Percentiles rank a stretch among this genome's conserved stretches.
Evolutionary conservation across 1,139 yeast genomes (phyloP).

Genomic region (Hyphopichia pseudoburtonii): DNA sequence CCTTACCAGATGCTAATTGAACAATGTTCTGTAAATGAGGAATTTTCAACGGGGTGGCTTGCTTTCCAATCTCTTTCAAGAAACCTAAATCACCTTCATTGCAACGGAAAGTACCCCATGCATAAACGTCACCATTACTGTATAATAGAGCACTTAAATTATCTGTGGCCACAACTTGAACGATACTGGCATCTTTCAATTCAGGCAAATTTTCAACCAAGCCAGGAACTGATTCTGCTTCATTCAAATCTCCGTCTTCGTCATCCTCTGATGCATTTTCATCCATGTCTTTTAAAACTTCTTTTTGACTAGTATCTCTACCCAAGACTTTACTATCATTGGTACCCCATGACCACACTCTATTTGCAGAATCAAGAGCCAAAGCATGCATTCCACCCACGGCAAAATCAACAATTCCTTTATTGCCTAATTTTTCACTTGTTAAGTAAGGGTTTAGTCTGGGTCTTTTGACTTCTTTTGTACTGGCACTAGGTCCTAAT

Average conservation of each 20-base stretch:
- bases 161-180: conserved; percentile 91
- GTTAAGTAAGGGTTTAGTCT: conserved; percentile 78
- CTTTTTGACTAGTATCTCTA: conserved; percentile 72
- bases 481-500: conserved; percentile 82
- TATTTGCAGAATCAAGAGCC: conserved; percentile 72
- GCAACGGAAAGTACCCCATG: conserved; percentile 97
- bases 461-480: conserved; percentile 93
- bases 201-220: conserved; percentile 68
- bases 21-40: conserved; percentile 66
- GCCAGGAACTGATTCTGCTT: conserved; percentile 84
- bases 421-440: conserved; percentile 52
- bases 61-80: conserved; percentile 58
- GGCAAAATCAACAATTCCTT: conserved; percentile 71
- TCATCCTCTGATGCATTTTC: conserved; percentile 66
- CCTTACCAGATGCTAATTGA: conserved; percentile 91
- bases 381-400: conserved; percentile 96
- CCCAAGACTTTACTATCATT: conserved; percentile 93
- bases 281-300: conserved; percentile 64
- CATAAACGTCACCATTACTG: conserved; percentile 84
- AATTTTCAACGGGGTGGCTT: conserved; percentile 66
- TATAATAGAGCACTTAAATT: conserved; percentile 80
- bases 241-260: conserved; percentile 83
- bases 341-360: conserved; percentile 96
- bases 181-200: conserved; percentile 46
- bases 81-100: conserved; percentile 91